Base-by-base conservation (phyloP, 495 filamentous ascomycete species). In the Neurospora sp. region DNA sequence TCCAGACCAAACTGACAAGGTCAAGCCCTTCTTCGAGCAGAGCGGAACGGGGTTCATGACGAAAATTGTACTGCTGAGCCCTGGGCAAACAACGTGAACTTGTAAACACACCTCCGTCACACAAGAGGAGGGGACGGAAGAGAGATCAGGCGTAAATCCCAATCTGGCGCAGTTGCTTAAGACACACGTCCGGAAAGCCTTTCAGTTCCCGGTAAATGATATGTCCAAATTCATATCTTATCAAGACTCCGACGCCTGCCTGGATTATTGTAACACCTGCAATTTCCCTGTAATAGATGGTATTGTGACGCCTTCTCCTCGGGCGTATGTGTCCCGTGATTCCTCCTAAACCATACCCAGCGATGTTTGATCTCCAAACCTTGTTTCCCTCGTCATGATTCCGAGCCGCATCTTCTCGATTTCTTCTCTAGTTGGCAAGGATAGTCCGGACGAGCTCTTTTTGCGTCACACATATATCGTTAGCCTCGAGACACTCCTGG, bases 381-480 rank as follows among this genome's bases (percentile, higher is more conserved):
- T 5, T 3, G 27, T 31, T 66, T 35, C 53, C 2, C 53, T 66
- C 53, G 27, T 66, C 53, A 66, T 66, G 1, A 66, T 66, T 31
- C 53, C 27, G 53, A 3, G 35, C 27, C 53, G 6, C 53, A 3
- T 66, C 27, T 35, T 68, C 72, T 40, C 42, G 69, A 44, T 35
- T 5, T 40, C 3, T 41, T 44, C 3, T 74, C 87, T 87, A 97
- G 84, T 97, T 97, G 81, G 93, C 94, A 75, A 97, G 91, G 82
- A 97, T 97, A 44, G 92, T 97, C 77, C 94, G 92, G 76, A 97
- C 94, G 72, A 97, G 91, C 73, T 97, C 93, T 94, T 72, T 38
- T 69, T 14, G 37, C 35, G 9, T 66, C 27, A 66, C 53, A 70
- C 48, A 70, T 27, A 74, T 48, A 40, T 35, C 42, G 20, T 69